phyloP scores from a whole-genome alignment of 768 basidiomycete genomes.

The Mycena filopes region DNA sequence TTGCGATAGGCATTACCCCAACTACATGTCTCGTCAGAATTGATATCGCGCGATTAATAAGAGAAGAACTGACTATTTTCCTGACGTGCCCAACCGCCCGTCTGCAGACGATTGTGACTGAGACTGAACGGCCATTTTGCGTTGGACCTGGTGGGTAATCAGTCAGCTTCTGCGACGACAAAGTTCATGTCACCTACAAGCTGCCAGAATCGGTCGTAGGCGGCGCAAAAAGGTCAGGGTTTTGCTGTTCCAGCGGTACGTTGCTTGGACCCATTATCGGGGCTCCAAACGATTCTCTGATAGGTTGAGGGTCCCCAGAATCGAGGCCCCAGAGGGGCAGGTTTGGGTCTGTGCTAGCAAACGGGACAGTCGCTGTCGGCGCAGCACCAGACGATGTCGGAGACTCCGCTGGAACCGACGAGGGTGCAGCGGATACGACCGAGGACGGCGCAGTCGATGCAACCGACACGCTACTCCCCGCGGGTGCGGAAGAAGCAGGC shows the following conservation, averaged over 20 bases:
- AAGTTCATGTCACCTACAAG: conserved; percentile 45
- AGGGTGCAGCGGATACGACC: conserved; percentile 17
- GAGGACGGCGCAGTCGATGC: conserved; percentile 29
- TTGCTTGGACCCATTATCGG: conserved; percentile 55
- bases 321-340: conserved; percentile 47
- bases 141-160: conserved; percentile 42
- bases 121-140: conserved; percentile 68
- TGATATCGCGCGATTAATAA: background rate
- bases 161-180: background rate
- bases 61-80: conserved; percentile 55
- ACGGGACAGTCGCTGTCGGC: conserved; percentile 55
- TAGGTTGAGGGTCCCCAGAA: conserved; percentile 43
- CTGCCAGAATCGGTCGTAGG: conserved; percentile 57
- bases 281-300: conserved; percentile 53
- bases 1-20: conserved; percentile 60
- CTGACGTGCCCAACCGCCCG: conserved; percentile 70
- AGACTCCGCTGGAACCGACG: conserved; percentile 23
- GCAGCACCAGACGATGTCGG: conserved; percentile 38
- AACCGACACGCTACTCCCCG: conserved; percentile 26
- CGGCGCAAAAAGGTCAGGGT: conserved; percentile 55
- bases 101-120: conserved; percentile 66
- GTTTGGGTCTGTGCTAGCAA: conserved; percentile 59
- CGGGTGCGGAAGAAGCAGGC: conserved; percentile 32
- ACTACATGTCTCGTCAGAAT: conserved; percentile 41
- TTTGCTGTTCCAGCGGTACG: conserved; percentile 52